Base-by-base conservation (phyloP, 2,329 filamentous ascomycete genomes). In the Pseudogymnoascus verrucosus region DNA sequence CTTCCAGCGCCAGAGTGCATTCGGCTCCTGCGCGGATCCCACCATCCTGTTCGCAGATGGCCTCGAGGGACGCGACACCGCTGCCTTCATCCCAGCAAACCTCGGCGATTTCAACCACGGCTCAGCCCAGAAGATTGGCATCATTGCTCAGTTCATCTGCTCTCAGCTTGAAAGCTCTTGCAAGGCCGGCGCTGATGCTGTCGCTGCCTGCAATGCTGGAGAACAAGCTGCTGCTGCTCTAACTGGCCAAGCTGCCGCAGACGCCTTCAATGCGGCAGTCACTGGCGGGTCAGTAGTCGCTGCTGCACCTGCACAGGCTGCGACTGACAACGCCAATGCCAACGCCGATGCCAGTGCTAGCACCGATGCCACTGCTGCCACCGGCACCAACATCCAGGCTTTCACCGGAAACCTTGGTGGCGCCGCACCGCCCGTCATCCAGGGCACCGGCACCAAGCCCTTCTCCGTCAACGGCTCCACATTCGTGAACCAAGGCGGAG, bases 381-480 rank as follows among this genome's bases (percentile, higher is more conserved):
- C 65, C 6, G 64, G 68, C 8, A 65, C 68, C 63, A 76, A 78
- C 64, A 72, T 78, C 39, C 76, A 79, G 65, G 72, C 70, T 21
- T 76, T 76, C 65, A 77, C 75, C 23, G 77, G 76, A 39, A 78
- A 79, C 62, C 74, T 87, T 64, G 83, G 78, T 59, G 83, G 82
- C 60, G 75, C 77, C 8, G 79, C 82, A 7, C 74, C 76, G 5
- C 79, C 86, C 26, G 72, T 71, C 60, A 68, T 82, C 69, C 78
- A 79, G 4, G 80, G 81, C 44, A 74, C 83, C 69, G 65, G 74
- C 21, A 69, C 72, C 63, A 79, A 84, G 36, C 82, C 84, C 62
- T 87, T 87, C 74, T 67, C 73, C 21, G 82, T 85, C 65, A 81
- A 83, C 68, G 82, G 81, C 59, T 76, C 78, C 76, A 85, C 78